A percentile compares a stretch with the other conserved stretches of the same genome.
These are phyloP conservation scores for Chlorella variabilis DNA, from an alignment of 163 green algal species.

Conservation along the genomic window DNA sequence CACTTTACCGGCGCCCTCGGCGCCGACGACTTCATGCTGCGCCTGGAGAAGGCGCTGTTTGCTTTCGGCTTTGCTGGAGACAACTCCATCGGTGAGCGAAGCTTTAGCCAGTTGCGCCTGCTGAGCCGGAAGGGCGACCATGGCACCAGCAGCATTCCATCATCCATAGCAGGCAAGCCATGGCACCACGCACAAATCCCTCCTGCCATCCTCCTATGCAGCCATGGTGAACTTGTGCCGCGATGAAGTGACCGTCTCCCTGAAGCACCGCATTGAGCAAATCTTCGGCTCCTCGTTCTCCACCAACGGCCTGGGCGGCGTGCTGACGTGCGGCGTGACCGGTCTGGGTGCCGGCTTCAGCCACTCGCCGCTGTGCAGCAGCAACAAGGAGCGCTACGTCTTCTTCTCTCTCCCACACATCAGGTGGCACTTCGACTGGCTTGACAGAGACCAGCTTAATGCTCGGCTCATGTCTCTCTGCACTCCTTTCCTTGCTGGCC, in stretches of 20 bases:
- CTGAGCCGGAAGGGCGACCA: too few relatives aligned
- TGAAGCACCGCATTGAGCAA: constrained; percentile 89
- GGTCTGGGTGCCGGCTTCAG: constrained; percentile 78
- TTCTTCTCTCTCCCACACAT: constrained; percentile 96
- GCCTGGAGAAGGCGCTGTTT: too few relatives aligned
- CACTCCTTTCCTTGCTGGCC: neutral
- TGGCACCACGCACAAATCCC: too few relatives aligned
- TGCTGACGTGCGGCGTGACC: constrained; percentile 83
- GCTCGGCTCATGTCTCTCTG: neutral
- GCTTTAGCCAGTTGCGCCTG: too few relatives aligned
- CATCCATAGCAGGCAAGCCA: too few relatives aligned
- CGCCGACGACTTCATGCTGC: too few relatives aligned
- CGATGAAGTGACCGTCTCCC: constrained; percentile 80
- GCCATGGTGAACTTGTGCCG: constrained; percentile 91
- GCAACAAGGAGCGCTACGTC: constrained; percentile 83
- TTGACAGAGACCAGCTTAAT: neutral
- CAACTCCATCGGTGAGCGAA: too few relatives aligned
- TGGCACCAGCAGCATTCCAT: too few relatives aligned
- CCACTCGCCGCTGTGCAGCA: constrained; percentile 22
- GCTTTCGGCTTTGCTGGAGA: too few relatives aligned
- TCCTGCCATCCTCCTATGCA: constrained; percentile 19
- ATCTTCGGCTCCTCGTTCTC: constrained; percentile 91
- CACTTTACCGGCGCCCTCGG: too few relatives aligned
- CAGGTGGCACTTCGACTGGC: constrained; percentile 14
- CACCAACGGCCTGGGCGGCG: constrained; percentile 86